Conservation (phyloP, 345 rosid genomes). For the Capsella bursapastoris region DNA sequence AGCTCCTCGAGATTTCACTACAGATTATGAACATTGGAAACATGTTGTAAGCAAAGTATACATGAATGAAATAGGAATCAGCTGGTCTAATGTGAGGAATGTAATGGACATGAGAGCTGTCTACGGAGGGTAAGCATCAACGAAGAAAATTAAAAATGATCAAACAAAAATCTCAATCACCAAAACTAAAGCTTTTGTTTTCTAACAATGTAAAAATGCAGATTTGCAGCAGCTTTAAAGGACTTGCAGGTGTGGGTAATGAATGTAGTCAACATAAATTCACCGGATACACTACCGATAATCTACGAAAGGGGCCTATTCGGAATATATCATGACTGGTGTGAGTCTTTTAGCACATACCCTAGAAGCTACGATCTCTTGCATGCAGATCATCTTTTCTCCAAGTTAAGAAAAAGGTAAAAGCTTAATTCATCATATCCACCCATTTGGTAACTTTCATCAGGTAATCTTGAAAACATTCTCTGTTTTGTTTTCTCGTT, state of each 20-base stretch:
- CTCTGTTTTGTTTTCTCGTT: neutral
- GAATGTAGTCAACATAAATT: slow-evolving; percentile 77
- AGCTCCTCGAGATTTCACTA: slow-evolving; percentile 74
- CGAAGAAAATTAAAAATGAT: neutral
- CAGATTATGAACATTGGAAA: slow-evolving; percentile 84
- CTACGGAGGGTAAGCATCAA: slow-evolving; percentile 73
- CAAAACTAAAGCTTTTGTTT: neutral
- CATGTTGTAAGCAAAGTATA: slow-evolving; percentile 68
- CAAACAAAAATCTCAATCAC: slow-evolving; percentile 3
- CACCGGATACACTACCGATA: slow-evolving; percentile 90
- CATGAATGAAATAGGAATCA: slow-evolving; percentile 76
- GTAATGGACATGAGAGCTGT: slow-evolving; percentile 98
- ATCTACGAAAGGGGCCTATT: slow-evolving; percentile 89
- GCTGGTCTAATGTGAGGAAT: slow-evolving; percentile 82
- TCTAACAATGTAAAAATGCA: slow-evolving; percentile 39
- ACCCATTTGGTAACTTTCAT: neutral
- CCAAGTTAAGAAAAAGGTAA: slow-evolving; percentile 73
- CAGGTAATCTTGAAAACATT: neutral
- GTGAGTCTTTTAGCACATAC: slow-evolving; percentile 91
- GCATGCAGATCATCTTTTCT: slow-evolving; percentile 94
- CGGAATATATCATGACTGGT: slow-evolving; percentile 95
- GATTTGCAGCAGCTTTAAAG: slow-evolving; percentile 86
- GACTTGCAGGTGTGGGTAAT: slow-evolving; percentile 81
- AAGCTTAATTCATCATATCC: neutral
- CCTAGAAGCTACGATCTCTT: slow-evolving; percentile 85